Base-by-base conservation (phyloP, 2,329 filamentous ascomycete species). In the Aquanectria penicillioides region DNA sequence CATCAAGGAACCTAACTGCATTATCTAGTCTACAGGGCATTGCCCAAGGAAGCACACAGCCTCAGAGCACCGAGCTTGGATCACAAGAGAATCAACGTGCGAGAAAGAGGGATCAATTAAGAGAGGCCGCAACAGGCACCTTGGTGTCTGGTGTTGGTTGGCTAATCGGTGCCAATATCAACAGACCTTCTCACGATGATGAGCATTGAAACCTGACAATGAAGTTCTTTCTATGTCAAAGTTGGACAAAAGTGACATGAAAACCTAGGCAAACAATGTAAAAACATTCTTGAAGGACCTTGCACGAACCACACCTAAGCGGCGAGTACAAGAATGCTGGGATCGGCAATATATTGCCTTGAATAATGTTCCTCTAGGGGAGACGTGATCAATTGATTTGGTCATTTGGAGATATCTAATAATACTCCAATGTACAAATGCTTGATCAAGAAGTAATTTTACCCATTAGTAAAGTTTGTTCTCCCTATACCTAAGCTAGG, bases 31-130 rank as follows among this genome's bases (percentile, higher is more conserved):
- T 87, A 43, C 81, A 83, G 59, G 69, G 68, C 31, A 62, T 70
- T 22, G 62, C 69, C 4, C 64, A 67, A 20, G 44, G 55, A 10
- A 52, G 54, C 13, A 31, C 50, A n/a, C 64, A 68, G 22, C 54
- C 62, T 43, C 62, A 71, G 34, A 63, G 68, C 9, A 53, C 64
- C 5, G 71, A 72, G 9, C 68, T 66, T 22, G 67, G 65, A 23
- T 51, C 55, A 4, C 55, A 64, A n/a, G 72, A 73, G 28, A 69
- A 72, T 6, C 63, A 71, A 57, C 80, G 76, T 55, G 80, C 85
- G 31, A 83, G 91, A 67, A 94, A 89, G 79, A 83, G 92, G 66
- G 92, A 94, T 72, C 89, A 90, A 73, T 69, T 90, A 34, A 80
- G 86, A 62, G 87, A 89, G 59, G 88, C 83, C 29, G 88, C 88